Evolutionary conservation across 495 filamentous ascomycete species (phyloP).

Genomic region (Pyrenula massariospora): DNA sequence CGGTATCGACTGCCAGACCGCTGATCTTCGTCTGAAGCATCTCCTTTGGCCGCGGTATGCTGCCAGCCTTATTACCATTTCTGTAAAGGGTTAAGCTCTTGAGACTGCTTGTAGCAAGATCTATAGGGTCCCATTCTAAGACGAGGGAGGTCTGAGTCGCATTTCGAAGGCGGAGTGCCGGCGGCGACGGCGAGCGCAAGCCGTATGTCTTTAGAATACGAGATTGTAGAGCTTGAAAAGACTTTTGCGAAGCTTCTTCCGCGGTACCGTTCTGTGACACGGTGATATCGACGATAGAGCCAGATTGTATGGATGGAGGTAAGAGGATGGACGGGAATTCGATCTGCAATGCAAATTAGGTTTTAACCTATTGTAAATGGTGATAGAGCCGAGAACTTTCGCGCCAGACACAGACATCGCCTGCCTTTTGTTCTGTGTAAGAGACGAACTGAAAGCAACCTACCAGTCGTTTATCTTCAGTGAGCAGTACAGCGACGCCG

Average conservation of each 20-base stretch:
- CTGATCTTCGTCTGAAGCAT: slow-evolving; percentile 93
- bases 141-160: slow-evolving; percentile 95
- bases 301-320: slow-evolving; percentile 83
- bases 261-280: slow-evolving; percentile 77
- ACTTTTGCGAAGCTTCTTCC: slow-evolving; percentile 56
- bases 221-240: slow-evolving; percentile 76
- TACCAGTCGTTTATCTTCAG: slow-evolving; percentile 94
- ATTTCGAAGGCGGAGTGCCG: slow-evolving; percentile 81
- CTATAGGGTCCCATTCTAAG: slow-evolving; percentile 94
- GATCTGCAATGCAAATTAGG: slow-evolving; percentile 53
- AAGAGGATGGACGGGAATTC: slow-evolving; percentile 98
- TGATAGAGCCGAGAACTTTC: slow-evolving; percentile 1
- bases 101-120: slow-evolving; percentile 82
- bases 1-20: slow-evolving; percentile 88
- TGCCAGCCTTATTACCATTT: slow-evolving; percentile 91
- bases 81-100: slow-evolving; percentile 82
- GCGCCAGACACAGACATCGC: too few species aligned
- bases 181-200: slow-evolving; percentile 61
- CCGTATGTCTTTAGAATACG: slow-evolving; percentile 81
- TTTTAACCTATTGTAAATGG: slow-evolving; percentile 5
- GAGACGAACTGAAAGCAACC: slow-evolving; percentile 14
- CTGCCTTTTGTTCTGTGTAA: too few species aligned
- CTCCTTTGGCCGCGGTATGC: slow-evolving; percentile 73
- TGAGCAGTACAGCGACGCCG: slow-evolving; percentile 91
- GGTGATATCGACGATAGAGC: slow-evolving; percentile 95